A percentile compares a stretch with the other conserved stretches of the same genome.
Conservation (phyloP, 2,329 filamentous ascomycete genomes). For the Incumbomyces delicatus region DNA sequence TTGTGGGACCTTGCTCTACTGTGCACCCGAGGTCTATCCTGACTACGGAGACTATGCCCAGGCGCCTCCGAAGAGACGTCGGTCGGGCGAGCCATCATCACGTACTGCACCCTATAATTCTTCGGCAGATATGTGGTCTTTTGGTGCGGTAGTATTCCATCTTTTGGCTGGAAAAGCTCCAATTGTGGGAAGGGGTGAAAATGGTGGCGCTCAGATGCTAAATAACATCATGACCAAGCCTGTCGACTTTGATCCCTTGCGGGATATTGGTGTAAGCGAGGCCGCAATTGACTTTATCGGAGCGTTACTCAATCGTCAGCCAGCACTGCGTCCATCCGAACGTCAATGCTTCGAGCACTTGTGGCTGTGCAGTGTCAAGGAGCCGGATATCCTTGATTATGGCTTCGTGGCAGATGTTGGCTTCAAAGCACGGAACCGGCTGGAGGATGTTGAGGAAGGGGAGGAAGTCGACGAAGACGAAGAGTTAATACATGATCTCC, state of each 20-base stretch:
- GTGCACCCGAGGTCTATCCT: conserved; percentile 91
- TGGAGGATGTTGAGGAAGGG: conserved; percentile 26
- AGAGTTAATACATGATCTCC: conserved; percentile 15
- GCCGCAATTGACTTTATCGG: conserved; percentile 63
- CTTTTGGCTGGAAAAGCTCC: conserved; percentile 70
- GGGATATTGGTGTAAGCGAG: conserved; percentile 49
- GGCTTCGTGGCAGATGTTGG: conserved; percentile 40
- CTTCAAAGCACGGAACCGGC: conserved; percentile 19
- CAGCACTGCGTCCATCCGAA: conserved; percentile 66
- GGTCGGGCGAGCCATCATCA: conserved; percentile 37
- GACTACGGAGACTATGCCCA: conserved; percentile 58
- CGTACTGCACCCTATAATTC: conserved; percentile 64
- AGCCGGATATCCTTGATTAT: conserved; percentile 46
- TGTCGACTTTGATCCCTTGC: conserved; percentile 57
- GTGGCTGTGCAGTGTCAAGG: conserved; percentile 56
- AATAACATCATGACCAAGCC: conserved; percentile 69
- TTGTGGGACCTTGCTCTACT: conserved; percentile 90
- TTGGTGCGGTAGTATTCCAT: conserved; percentile 85
- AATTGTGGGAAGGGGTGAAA: conserved; percentile 67
- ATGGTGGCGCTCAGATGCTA: conserved; percentile 68
- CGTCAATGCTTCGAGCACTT: conserved; percentile 57
- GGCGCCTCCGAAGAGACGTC: conserved; percentile 46
- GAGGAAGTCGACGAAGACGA: conserved; percentile 23
- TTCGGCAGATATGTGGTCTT: conserved; percentile 91
- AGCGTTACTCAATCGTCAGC: conserved; percentile 73